phyloP scores from a whole-genome alignment of 345 rosid species.

The Sonneratia alba region DNA sequence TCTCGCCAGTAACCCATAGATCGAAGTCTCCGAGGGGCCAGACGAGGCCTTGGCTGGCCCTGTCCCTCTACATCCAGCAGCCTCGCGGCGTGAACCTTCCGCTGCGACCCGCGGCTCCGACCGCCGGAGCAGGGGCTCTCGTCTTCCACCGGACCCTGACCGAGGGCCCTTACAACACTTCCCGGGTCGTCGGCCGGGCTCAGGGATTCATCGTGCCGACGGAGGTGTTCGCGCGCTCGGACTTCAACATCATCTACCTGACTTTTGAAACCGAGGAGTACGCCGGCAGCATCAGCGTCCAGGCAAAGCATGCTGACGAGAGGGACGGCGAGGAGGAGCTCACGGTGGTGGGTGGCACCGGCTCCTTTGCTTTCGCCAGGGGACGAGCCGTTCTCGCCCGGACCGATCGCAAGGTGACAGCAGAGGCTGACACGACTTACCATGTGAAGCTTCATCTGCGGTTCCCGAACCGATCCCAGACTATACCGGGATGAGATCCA shows the following conservation, averaged over 20 bases:
- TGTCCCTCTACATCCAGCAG: constrained; percentile 67
- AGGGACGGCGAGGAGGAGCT: constrained; percentile 29
- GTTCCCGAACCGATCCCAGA: constrained; percentile 42
- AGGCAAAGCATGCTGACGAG: too few relatives aligned
- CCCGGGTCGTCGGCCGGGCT: constrained; percentile 54
- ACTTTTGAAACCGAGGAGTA: constrained; percentile 45
- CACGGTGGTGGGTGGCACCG: constrained; percentile 67
- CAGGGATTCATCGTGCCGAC: constrained; percentile 68
- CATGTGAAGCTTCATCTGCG: constrained; percentile 69
- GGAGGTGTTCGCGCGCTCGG: constrained; percentile 51
- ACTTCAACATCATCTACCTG: constrained; percentile 58
- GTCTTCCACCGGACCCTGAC: constrained; percentile 54
- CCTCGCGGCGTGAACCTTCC: constrained; percentile 22
- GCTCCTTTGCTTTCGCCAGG: constrained; percentile 70
- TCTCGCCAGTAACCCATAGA: constrained; percentile 42
- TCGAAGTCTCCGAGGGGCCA: constrained; percentile 10
- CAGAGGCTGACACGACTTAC: constrained; percentile 29
- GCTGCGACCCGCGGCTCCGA: neutral
- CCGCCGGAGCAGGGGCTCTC: constrained; percentile 30
- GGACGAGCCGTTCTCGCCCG: constrained; percentile 53
- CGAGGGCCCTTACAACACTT: constrained; percentile 64
- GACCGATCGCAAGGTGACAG: constrained; percentile 8
- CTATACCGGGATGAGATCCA: constrained; percentile 35
- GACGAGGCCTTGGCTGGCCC: constrained; percentile 37
- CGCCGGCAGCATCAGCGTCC: constrained; percentile 20